Base-by-base conservation (phyloP, 345 rosid species). In the Arabis hirsuta region DNA sequence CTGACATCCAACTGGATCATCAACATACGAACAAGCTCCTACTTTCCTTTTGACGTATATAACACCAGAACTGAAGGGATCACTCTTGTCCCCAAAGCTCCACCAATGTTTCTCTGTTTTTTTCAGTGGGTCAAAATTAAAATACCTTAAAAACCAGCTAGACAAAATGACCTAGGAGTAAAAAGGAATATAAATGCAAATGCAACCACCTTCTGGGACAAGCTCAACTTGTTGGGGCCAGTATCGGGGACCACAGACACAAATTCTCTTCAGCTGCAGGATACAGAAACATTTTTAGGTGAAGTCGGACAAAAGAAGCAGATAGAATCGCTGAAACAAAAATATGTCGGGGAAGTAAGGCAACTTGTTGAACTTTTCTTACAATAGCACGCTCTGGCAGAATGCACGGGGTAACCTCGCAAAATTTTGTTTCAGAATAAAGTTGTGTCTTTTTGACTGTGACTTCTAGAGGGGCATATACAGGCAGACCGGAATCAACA, bases 11-110 rank as follows among this genome's bases (percentile, higher is more conserved):
- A 88, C 76, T 55, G 97, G 97, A 78, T 95, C 99, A 81, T 95
- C 99, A 47, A 86, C 91, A 51, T 95, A 95, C 31, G 97, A 95
- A 84, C 99, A 89, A 69, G 96, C 95, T 81, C 99, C 97, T 72
- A 88, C 92, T 74, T 91, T 95, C 70, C 97, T 88, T 81, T 95
- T 95, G 78, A 95, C 82, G 76, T 86, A 87, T 50, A 95, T 83
- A 71, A 89, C 80, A 78, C 99, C 99, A 60, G 93, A 88, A 81
- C 78, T 86, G 73, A 95, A 87, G 10, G 93, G 96, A 78, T 84
- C 86, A 77, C 78, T 83, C 80, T 81, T 86, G 81, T 82, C 88
- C 32, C 90, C 91, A 47, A 67, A 76, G 78, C 80, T 81, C 99
- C 97, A 89, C 97, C 98, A 89, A 24, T 85, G 87, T 81, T 84